A percentile compares a stretch with the other conserved stretches of the same genome.
These are phyloP conservation scores for Alternaria solani DNA, from an alignment of 2,329 filamentous ascomycete genomes.

Conservation along the genomic window DNA sequence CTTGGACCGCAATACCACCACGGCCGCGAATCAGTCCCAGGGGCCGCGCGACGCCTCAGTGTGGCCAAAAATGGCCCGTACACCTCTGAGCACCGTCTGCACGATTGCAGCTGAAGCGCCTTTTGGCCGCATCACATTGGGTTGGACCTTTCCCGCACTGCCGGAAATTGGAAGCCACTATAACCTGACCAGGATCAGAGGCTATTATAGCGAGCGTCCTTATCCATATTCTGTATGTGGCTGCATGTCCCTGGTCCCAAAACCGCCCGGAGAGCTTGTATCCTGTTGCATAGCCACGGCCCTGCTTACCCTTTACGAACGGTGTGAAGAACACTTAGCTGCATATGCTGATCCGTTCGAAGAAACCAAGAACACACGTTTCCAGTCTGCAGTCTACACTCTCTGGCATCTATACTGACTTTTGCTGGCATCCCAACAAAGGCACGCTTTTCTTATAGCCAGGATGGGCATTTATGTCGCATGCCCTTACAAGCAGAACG, in stretches of 20 bases:
- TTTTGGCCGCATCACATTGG: conserved; percentile 8
- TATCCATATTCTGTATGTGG: conserved; percentile 17
- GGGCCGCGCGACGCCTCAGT: conserved; percentile 1
- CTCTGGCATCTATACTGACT: conserved; percentile 7
- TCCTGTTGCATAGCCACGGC: conserved; percentile 14
- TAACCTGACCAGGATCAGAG: conserved; percentile 3
- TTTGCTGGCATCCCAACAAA: neutral
- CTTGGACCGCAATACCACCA: neutral
- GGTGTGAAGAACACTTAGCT: conserved; percentile 32
- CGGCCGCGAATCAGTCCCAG: neutral
- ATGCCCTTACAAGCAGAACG: neutral
- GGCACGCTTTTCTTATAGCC: neutral
- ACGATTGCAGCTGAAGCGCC: neutral
- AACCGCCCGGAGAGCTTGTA: conserved; percentile 16
- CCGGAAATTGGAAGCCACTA: conserved; percentile 16
- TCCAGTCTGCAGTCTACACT: conserved; percentile 16
- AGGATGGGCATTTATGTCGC: neutral
- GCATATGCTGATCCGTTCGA: conserved; percentile 15
- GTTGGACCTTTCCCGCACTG: conserved; percentile 11
- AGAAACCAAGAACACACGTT: conserved; percentile 24
- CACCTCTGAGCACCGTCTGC: neutral
- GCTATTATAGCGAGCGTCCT: conserved; percentile 11
- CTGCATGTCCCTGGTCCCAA: conserved; percentile 21
- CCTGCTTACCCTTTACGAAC: conserved; percentile 26
- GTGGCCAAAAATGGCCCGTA: neutral